Conservation (phyloP, 2,329 filamentous ascomycete species). For the Xylariaceae sp. region DNA sequence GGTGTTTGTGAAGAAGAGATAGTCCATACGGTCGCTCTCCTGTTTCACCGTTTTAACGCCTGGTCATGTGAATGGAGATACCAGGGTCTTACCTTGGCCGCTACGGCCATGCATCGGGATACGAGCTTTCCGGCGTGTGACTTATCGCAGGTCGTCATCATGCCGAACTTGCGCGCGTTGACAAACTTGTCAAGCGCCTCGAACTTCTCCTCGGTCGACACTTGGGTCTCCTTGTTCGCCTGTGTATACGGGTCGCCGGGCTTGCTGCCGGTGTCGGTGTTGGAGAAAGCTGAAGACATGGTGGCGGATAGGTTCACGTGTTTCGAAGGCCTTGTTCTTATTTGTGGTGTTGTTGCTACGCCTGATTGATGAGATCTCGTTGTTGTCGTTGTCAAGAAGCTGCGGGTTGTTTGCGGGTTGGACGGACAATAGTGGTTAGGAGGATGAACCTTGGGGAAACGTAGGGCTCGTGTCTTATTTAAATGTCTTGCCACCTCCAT, state of each 20-base stretch:
- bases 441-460: neutral
- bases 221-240: slow-evolving; percentile 61
- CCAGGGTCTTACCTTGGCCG: slow-evolving; percentile 56
- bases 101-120: slow-evolving; percentile 81
- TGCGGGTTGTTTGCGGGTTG: neutral
- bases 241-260: slow-evolving; percentile 70
- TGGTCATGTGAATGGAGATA: neutral
- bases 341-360: neutral
- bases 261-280: slow-evolving; percentile 56
- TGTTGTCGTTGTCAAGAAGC: neutral
- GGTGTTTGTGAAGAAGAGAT: slow-evolving; percentile 89
- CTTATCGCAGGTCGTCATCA: slow-evolving; percentile 76
- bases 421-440: neutral
- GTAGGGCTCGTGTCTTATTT: neutral
- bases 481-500: slow-evolving; percentile 1
- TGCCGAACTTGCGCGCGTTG: slow-evolving; percentile 70
- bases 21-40: slow-evolving; percentile 73
- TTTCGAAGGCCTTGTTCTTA: neutral
- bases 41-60: too few species aligned
- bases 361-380: too few species aligned
- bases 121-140: slow-evolving; percentile 56
- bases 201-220: slow-evolving; percentile 67
- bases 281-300: slow-evolving; percentile 48
- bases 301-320: slow-evolving; percentile 13
- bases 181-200: slow-evolving; percentile 68